These are phyloP conservation scores for Blastocystis sp. DNA, from an alignment of 352 stramenopile species.

Conservation along the genomic window DNA sequence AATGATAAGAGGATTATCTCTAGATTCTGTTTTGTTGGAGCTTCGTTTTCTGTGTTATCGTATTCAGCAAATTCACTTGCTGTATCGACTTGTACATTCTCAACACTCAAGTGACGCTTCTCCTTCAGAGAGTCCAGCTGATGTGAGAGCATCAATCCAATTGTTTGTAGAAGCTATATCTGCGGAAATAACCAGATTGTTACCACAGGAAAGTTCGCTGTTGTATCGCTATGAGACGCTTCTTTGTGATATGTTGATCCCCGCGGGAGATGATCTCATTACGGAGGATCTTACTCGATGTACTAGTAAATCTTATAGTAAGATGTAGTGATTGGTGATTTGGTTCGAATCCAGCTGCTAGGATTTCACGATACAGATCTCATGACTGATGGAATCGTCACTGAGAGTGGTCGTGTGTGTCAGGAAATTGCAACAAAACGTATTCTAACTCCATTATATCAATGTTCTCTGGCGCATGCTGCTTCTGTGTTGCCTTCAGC, in stretches of 20 bases:
- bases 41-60: not conserved
- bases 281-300: slow-evolving; percentile 15
- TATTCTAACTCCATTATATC: not conserved
- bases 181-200: not conserved
- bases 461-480: slow-evolving; percentile 8
- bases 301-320: not conserved
- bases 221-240: not conserved
- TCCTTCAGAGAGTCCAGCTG: not conserved
- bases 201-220: no score
- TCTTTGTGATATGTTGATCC: slow-evolving; percentile 25
- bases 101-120: not conserved
- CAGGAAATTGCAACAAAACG: not conserved
- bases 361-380: not conserved
- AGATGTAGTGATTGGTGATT: slow-evolving; percentile 15
- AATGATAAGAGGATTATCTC: not conserved
- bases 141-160: not conserved
- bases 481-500: not conserved
- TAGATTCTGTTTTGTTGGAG: not conserved
- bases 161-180: not conserved
- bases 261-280: slow-evolving; percentile 13
- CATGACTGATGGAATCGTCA: not conserved
- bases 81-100: not conserved
- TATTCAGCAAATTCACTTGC: not conserved
- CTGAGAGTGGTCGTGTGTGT: not conserved
- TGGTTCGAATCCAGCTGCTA: not conserved